Base-by-base conservation (phyloP, 257 asterid species). In the Eustoma russellianum region DNA sequence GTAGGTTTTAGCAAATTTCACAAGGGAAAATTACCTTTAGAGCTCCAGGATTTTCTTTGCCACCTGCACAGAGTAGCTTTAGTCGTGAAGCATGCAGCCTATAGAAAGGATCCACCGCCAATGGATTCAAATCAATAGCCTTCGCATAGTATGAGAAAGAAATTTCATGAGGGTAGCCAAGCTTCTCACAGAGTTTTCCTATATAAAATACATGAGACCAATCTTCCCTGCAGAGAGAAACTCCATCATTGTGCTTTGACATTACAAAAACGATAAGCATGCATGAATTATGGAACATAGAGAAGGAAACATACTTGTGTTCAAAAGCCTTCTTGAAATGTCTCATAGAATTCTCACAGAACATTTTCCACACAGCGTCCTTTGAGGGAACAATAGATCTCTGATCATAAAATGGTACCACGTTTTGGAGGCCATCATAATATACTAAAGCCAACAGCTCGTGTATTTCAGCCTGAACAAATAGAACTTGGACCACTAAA, bases 21-120 rank as follows among this genome's bases (percentile, higher is more conserved):
- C 11, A 38, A 38, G 43, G 43, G 7, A 11, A 11, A 57, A 52
- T 51, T 61, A 87, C 98, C 98, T 81, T 85, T 70, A 91, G 62
- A 63, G 89, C 78, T 53, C 74, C 83, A 69, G 67, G 72, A 65
- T 92, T 70, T 74, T 70, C 90, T 61, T 80, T 92, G 68, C 92
- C 86, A 44, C 84, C 62, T 66, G 75, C 69, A 76, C 71, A 72
- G 62, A 92, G 97, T 64, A 87, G 74, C 82, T 92, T 92, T 77
- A 92, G 67, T 75, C 97, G 84, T 45, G 98, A 88, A 76, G 95
- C 97, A 68, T 91, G 98, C 88, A 88, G 75, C 73, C 97, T 79
- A 80, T 92, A 87, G 84, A 92, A 92, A 47, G 98, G 83, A 75
- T 92, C 98, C 67, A 79, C 94, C 54, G 98, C 97, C 11, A 90